Evolutionary conservation across 1,284 basidiomycete species (phyloP), one percentile per base, ranked within the genome.

Genomic region (Puccinia novopanici): DNA sequence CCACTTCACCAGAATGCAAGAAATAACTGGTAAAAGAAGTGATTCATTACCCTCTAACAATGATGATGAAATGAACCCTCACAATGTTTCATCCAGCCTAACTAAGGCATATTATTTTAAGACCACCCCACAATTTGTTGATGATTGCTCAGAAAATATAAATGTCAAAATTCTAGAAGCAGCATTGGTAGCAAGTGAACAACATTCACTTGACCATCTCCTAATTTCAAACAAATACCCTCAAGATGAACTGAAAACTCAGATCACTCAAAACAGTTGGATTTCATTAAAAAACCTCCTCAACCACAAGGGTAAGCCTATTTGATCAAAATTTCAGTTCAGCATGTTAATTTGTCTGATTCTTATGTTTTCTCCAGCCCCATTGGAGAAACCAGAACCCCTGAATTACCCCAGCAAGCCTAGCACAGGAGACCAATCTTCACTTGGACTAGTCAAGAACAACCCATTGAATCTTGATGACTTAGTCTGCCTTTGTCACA

Each of bases 1-100:
- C 34, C 10, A 30, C 10, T 72, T 72, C 27, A 55, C 70, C 12
- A 50, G 50, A 37, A 72, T 72, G 70, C 70, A 72, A 15, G 27
- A 54, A 37, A n/a, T 72, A 24, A 15, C 50, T 5, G 63, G 63
- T 65, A 34, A 65, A 42, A 40, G 3, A 17, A 40, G 63, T 42
- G 34, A 65, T 45, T 17, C 22, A 65, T 17, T 34, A 65, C 9
- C 19, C 22, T 19, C 5, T 54, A 22, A 54, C 24, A 24, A n/a
- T 54, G n/a, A 5, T 54, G 52, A 54, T 54, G n/a, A 54, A 15
- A 12, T 54, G 13, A 9, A 54, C 52, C n/a, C 22, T 22, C n/a
- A 10, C 27, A 34, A 45, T 65, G 63, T 65, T n/a, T 65, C 34
- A 6, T 17, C 17, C 34, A 65, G 63, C 34, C 37, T 42, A 65